Base-by-base conservation (phyloP, 2,329 filamentous ascomycete species). In the Endocalyx cinctus region DNA sequence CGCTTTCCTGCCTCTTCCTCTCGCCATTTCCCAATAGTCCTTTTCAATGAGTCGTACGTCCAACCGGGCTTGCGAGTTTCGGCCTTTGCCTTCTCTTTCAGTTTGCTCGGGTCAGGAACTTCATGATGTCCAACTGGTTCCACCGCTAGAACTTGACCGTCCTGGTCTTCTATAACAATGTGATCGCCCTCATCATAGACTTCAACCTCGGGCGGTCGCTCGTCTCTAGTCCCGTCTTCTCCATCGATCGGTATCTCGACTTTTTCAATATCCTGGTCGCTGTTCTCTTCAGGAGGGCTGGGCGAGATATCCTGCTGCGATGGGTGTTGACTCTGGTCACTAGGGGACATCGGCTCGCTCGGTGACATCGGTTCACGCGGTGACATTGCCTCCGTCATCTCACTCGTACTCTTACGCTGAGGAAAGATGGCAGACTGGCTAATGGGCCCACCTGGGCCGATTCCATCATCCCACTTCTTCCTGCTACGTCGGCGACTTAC, bases 381-480 rank as follows among this genome's bases (percentile, higher is more conserved):
- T 26, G 48, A 58, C 46, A 34, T 51, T 39, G 54, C 57, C n/a
- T 66, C 60, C 8, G 49, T 17, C 42, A 37, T n/a, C 16, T 54
- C 51, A 26, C 50, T 51, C 10, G 41, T 38, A 32, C 48, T 53
- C 31, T 61, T 64, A 10, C 69, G 66, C 37, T 68, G 65, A 3
- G 92, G 92, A 45, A 77, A 81, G 48, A 97, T 96, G 16, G 92
- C 92, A 22, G 90, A 95, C 52, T 94, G 81, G 40, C 77, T 85
- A 47, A 97, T 83, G 4, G 88, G 92, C 0, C 92, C 92, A 41
- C 92, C 92, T 4, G 85, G 82, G 3, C 81, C 84, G 47, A 77
- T 74, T n/a, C 74, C 81, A 40, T 77, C 74, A 42, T 87, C 82
- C 69, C 77, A 82, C 57, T 72, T 81, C 64, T 72, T 84, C 53